Evolutionary conservation across 805 yeast species (phyloP).

Genomic region (Saccharomycopsis amapae): DNA sequence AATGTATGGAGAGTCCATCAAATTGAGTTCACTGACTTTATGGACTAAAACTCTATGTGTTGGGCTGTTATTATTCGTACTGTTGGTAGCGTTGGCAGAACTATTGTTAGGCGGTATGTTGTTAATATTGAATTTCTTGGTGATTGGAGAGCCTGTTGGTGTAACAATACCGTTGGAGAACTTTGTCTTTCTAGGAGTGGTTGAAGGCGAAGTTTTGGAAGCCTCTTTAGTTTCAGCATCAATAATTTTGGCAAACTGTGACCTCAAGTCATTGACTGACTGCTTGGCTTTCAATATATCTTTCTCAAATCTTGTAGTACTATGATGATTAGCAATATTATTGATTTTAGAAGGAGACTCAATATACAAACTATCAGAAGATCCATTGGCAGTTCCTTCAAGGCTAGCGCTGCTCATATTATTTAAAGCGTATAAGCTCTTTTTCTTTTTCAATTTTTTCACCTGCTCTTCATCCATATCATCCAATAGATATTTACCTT

Average conservation of each 20-base stretch:
- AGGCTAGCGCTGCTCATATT: constrained; percentile 1
- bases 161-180: too few species aligned
- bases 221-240: constrained; percentile 14
- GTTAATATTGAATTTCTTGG: constrained; percentile 10
- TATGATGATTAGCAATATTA: constrained; percentile 18
- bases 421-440: constrained; percentile 2
- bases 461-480: constrained; percentile 13
- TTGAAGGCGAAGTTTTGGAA: constrained; percentile 8
- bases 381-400: not conserved
- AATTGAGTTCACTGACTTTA: constrained; percentile 10
- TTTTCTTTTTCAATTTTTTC: constrained; percentile 9
- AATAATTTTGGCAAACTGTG: constrained; percentile 20
- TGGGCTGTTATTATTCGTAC: not conserved
- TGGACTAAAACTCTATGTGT: not conserved
- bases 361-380: constrained; percentile 3
- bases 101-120: not conserved
- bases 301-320: constrained; percentile 20
- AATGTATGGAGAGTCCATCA: constrained; percentile 18
- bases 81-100: not conserved
- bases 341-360: constrained; percentile 12
- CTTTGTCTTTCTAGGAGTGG: constrained; percentile 10
- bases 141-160: constrained; percentile 11
- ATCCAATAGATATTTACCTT: constrained; percentile 18
- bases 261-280: constrained; percentile 18
- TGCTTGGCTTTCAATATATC: constrained; percentile 21